Conservation (phyloP, 169 alveolate species). For the Eimeria nieschulzi region DNA sequence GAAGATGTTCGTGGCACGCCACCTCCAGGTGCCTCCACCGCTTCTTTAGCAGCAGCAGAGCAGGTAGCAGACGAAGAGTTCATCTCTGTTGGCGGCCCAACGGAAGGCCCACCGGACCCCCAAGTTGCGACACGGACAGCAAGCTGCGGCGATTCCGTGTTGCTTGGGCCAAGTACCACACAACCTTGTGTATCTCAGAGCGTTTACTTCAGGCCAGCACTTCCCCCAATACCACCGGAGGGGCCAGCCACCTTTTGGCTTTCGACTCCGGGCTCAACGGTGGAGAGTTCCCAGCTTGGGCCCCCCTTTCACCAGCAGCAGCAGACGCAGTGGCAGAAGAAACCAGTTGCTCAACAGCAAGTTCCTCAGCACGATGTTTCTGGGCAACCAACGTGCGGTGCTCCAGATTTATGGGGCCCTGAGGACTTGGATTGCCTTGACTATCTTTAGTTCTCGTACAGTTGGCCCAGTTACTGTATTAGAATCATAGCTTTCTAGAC, state of each 20-base stretch:
- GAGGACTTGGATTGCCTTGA: slow-evolving; percentile 34
- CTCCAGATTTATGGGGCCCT: slow-evolving; percentile 30
- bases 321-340: too few species aligned
- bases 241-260: too few species aligned
- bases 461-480: too few species aligned
- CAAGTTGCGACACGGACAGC: background rate
- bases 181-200: slow-evolving; percentile 17
- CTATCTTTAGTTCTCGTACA: background rate
- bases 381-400: too few species aligned
- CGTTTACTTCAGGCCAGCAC: background rate
- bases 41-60: background rate
- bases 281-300: too few species aligned
- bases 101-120: background rate
- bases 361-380: background rate
- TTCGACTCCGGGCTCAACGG: too few species aligned
- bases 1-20: background rate
- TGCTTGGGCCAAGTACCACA: background rate
- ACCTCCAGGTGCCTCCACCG: background rate
- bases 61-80: background rate
- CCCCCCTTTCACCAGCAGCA: too few species aligned
- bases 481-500: too few species aligned
- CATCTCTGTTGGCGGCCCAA: slow-evolving; percentile 5
- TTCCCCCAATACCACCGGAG: too few species aligned
- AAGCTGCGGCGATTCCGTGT: too few species aligned
- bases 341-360: background rate